Evolutionary conservation across 2,329 filamentous ascomycete species (phyloP), one percentile per base, ranked within the genome.

Genomic region (Zymoseptoria passerinii): DNA sequence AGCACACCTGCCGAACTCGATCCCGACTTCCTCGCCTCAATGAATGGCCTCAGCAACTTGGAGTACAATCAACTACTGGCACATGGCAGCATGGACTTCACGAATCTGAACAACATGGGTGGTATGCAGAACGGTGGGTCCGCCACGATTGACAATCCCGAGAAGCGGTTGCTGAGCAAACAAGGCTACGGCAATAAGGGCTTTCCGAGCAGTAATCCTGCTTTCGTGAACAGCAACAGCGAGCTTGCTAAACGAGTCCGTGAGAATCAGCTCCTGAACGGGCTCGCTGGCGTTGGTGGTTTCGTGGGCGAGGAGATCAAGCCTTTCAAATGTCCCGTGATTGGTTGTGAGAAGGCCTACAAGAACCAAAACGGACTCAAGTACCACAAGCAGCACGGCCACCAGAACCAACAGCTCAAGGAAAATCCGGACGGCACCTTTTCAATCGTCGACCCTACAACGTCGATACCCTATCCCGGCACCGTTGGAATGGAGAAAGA

Each of bases 401-500:
- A 99, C 73, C 91, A 95, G 70, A 97, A 92, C 62, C 94, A 99
- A 73, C 90, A 96, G 73, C 81, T 99, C 60, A 92, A 96, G 71
- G 92, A 96, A 73, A 99, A 99, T 68, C 88, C 89, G 16, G 94
- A 99, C 70, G 94, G 94, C 54, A 96, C 94, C 1, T 97, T 96
- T 72, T 97, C 92, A 0, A 99, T 99, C 65, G 92, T 99, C 54
- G 95, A 99, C 68, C 94, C 94, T 0, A 89, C 96, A 70, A 97
- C 94, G 0, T 94, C 89, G 28, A 84, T 90, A 1, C 94, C 94
- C 0, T 99, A 97, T 65, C 94, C 94, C 0, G 94, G 94, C 29
- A 97, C 94, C 0, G 80, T 96, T 40, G 94, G 94, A n/a, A 99
- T 99, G 94, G 94, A 99, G 77, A 99, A 97, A 74, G 92, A 97